phyloP scores from a whole-genome alignment of 352 stramenopile species.

The Pythium graminicola region DNA sequence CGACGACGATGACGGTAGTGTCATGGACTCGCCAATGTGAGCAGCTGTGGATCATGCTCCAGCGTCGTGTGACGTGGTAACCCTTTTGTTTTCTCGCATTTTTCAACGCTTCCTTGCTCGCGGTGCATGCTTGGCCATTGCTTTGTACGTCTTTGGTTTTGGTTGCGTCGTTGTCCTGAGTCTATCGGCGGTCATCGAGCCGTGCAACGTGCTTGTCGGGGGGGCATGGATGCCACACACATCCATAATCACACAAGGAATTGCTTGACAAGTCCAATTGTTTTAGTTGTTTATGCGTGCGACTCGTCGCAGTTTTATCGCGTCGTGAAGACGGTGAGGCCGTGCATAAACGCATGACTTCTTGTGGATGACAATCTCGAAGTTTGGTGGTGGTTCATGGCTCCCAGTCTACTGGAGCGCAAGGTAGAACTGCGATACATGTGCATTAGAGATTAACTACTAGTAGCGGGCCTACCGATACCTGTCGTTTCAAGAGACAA shows the following conservation, averaged over 20 bases:
- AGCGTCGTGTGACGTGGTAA: conserved; percentile 67
- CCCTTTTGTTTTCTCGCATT: conserved; percentile 62
- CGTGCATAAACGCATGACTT: too few species aligned
- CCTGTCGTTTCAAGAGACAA: too few species aligned
- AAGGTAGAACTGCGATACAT: too few species aligned
- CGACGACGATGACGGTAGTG: conserved; percentile 14
- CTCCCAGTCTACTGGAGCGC: too few species aligned
- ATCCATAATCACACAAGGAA: conserved; percentile 10
- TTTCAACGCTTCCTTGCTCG: conserved; percentile 49
- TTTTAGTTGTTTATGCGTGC: conserved; percentile 37
- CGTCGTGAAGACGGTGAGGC: too few species aligned
- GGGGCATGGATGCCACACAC: conserved; percentile 37
- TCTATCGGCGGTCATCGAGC: conserved; percentile 52
- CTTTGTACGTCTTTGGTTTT: conserved; percentile 50
- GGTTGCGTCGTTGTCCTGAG: conserved; percentile 62
- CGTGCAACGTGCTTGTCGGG: conserved; percentile 59
- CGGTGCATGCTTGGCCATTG: conserved; percentile 29
- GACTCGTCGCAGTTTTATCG: too few species aligned
- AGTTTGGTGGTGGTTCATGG: too few species aligned
- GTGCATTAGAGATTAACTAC: too few species aligned
- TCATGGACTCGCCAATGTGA: conserved; percentile 32
- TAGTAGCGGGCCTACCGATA: too few species aligned
- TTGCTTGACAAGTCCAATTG: conserved; percentile 47
- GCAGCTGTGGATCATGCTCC: conserved; percentile 55
- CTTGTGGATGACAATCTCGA: too few species aligned